Percentiles rank a stretch among this genome's conserved stretches.
These are phyloP conservation scores for Neofusicoccum cordaticola DNA, from an alignment of 2,329 filamentous ascomycete species.

Conservation along the genomic window DNA sequence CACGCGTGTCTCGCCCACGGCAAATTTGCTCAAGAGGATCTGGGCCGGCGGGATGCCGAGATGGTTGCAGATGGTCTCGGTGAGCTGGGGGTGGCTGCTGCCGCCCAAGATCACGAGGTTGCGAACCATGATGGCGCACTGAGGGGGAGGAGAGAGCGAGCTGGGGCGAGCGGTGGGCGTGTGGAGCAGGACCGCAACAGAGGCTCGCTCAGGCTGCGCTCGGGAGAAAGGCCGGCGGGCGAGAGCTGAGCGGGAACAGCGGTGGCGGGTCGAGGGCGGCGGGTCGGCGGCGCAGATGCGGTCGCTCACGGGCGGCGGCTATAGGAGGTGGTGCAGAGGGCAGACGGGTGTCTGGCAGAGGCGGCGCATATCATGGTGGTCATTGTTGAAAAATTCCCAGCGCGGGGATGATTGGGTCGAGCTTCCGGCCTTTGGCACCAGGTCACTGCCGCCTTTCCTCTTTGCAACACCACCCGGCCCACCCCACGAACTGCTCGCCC, in stretches of 20 bases:
- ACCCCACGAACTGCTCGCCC: not conserved
- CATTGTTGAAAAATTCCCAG: slow-evolving; percentile 6
- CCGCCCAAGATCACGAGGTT: slow-evolving; percentile 94
- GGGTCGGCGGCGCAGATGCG: not conserved
- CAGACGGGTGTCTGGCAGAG: slow-evolving; percentile 1
- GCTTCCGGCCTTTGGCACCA: not conserved
- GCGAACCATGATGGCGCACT: slow-evolving; percentile 68
- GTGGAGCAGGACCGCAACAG: not conserved
- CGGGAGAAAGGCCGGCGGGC: slow-evolving; percentile 13
- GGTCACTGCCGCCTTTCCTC: not conserved
- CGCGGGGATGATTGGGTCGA: slow-evolving; percentile 13
- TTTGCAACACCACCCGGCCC: slow-evolving; percentile 1
- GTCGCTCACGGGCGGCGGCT: not conserved
- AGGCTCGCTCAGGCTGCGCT: slow-evolving; percentile 14
- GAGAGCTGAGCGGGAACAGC: not conserved
- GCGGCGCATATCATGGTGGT: slow-evolving; percentile 1
- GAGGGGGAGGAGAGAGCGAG: not conserved
- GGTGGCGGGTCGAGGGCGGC: not conserved
- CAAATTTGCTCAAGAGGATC: slow-evolving; percentile 86
- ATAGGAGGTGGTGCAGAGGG: not conserved
- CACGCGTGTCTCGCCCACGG: slow-evolving; percentile 89
- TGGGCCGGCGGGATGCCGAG: slow-evolving; percentile 83
- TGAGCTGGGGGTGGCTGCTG: slow-evolving; percentile 85
- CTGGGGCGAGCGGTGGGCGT: not conserved
- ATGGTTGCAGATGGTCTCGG: slow-evolving; percentile 81